A percentile compares a stretch with the other conserved stretches of the same genome.
These are phyloP conservation scores for Coniochaeta prunicola DNA, from an alignment of 2,329 filamentous ascomycete genomes.

Conservation along the genomic window DNA sequence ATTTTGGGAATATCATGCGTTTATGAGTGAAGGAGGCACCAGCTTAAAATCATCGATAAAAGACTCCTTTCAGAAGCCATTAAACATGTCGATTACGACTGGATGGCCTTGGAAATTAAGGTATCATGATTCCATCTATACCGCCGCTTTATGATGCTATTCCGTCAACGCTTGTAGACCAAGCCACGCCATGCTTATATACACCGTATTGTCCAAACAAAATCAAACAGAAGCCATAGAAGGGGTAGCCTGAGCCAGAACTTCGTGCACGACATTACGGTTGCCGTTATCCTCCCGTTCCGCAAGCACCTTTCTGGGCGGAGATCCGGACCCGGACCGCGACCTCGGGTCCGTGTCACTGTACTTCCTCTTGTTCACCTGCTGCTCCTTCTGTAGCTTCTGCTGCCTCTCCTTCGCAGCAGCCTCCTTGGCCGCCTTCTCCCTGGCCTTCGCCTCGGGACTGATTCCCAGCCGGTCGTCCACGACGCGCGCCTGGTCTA, in stretches of 20 bases:
- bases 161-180: not conserved
- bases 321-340: not conserved
- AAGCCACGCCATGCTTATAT: not conserved
- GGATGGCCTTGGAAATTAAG: not conserved
- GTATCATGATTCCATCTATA: not conserved
- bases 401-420: conserved; percentile 2
- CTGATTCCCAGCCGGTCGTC: conserved; percentile 59
- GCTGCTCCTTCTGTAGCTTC: conserved; percentile 1
- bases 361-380: conserved; percentile 5
- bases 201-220: not conserved
- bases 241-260: not conserved
- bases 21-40: not conserved
- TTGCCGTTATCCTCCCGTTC: conserved; percentile 17
- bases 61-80: not conserved
- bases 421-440: conserved; percentile 22
- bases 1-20: not conserved
- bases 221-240: not conserved
- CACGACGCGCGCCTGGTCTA: conserved; percentile 54
- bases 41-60: not conserved
- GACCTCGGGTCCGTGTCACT: not conserved
- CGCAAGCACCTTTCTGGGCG: conserved; percentile 15
- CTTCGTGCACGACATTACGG: not conserved
- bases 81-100: not conserved
- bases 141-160: not conserved
- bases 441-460: conserved; percentile 31